Evolutionary conservation across 768 basidiomycete species (phyloP).

Genomic region (Phlebiopsis flavidoalba): DNA sequence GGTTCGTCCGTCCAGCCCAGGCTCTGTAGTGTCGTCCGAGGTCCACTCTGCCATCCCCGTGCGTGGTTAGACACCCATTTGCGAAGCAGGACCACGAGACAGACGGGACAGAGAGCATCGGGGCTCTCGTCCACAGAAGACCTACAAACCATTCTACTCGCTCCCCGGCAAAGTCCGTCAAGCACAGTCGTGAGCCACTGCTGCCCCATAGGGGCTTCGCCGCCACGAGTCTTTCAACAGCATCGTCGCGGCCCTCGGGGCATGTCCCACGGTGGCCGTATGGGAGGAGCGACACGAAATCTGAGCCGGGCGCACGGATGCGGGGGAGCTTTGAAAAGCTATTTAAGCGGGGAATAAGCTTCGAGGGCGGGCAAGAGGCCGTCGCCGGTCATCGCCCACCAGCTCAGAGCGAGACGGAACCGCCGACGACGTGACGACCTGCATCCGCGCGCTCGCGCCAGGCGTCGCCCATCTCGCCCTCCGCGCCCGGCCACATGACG

Average conservation of each 20-base stretch:
- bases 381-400: constrained; percentile 9
- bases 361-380: constrained; percentile 20
- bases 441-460: constrained; percentile 16
- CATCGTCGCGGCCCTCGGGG: constrained; percentile 21
- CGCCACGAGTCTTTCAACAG: constrained; percentile 17
- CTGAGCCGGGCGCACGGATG: constrained; percentile 33
- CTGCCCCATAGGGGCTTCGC: constrained; percentile 44
- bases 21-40: constrained; percentile 24
- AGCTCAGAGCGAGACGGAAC: constrained; percentile 11
- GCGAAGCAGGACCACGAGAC: constrained; percentile 36
- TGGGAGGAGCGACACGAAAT: constrained; percentile 23
- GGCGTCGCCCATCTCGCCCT: constrained; percentile 12
- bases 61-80: constrained; percentile 37
- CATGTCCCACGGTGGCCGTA: constrained; percentile 19
- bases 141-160: constrained; percentile 28
- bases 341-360: constrained; percentile 44
- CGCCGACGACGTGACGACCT: constrained; percentile 13
- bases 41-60: constrained; percentile 27
- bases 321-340: constrained; percentile 60
- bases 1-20: constrained; percentile 25
- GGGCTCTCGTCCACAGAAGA: constrained; percentile 25
- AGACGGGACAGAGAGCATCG: constrained; percentile 33
- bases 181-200: constrained; percentile 70
- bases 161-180: constrained; percentile 38
- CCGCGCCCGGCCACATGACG: constrained; percentile 17